Evolutionary conservation across 2,329 filamentous ascomycete genomes (phyloP).

Genomic region (Malbranchea zuffiana): DNA sequence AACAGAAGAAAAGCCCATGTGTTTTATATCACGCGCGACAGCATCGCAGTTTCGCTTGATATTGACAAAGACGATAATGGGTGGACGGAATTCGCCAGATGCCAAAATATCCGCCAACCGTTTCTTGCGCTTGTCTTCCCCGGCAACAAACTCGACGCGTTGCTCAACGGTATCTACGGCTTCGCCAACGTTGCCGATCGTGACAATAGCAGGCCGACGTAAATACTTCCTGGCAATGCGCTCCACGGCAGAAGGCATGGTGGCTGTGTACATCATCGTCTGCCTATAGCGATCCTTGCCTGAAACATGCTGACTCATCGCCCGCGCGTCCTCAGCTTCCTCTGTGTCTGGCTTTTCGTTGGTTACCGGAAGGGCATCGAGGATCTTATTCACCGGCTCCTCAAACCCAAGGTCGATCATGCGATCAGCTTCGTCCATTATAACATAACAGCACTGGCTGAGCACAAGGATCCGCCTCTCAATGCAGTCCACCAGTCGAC

Average conservation of each 20-base stretch:
- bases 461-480: constrained; percentile 84
- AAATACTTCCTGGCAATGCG: constrained; percentile 96
- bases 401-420: constrained; percentile 99
- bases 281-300: constrained; percentile 76
- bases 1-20: constrained; percentile 81
- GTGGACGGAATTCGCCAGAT: constrained; percentile 67
- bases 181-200: constrained; percentile 87
- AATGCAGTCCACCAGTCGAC: constrained; percentile 93
- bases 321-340: constrained; percentile 70
- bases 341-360: constrained; percentile 96
- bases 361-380: constrained; percentile 79
- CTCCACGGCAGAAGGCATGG: constrained; percentile 87
- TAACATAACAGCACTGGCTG: constrained; percentile 93
- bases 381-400: constrained; percentile 93
- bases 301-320: constrained; percentile 73
- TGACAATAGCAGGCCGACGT: constrained; percentile 82
- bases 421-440: constrained; percentile 98
- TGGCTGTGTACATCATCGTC: constrained; percentile 99
- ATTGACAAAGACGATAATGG: constrained; percentile 99
- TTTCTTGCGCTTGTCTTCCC: constrained; percentile 95
- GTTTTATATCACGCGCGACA: constrained; percentile 84
- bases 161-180: constrained; percentile 97
- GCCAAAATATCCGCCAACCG: constrained; percentile 81
- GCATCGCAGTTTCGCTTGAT: constrained; percentile 98
- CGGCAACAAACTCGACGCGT: constrained; percentile 78